Evolutionary conservation across 2,329 filamentous ascomycete species (phyloP).

Genomic region (Botrytis aclada): DNA sequence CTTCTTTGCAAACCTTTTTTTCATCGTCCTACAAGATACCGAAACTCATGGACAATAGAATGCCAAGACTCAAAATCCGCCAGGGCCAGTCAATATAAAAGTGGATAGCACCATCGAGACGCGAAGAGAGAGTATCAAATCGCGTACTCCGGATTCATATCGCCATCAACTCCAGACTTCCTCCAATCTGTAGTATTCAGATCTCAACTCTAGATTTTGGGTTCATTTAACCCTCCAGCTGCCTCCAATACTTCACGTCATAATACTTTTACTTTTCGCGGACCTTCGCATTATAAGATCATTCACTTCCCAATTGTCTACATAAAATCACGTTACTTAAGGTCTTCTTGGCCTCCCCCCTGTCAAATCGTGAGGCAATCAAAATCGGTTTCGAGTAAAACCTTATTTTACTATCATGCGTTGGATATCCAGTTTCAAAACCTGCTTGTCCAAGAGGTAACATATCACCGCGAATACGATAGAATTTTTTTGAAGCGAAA

Average conservation of each 20-base stretch:
- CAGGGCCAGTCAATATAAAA: neutral
- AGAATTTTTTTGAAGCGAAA: neutral
- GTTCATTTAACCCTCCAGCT: neutral
- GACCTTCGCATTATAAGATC: neutral
- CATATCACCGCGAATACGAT: neutral
- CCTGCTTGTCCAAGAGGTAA: neutral
- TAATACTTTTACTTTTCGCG: neutral
- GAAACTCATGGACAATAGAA: neutral
- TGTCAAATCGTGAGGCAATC: neutral
- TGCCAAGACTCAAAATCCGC: neutral
- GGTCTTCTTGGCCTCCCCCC: neutral
- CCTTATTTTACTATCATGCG: neutral
- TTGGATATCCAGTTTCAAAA: neutral
- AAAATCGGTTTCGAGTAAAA: neutral
- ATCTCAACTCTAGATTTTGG: neutral
- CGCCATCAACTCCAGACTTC: neutral
- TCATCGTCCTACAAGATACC: neutral
- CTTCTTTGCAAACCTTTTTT: neutral
- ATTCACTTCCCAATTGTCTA: neutral
- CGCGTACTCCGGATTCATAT: neutral
- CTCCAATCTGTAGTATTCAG: neutral
- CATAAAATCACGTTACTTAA: neutral
- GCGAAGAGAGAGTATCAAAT: conserved; percentile 1
- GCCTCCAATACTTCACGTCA: neutral
- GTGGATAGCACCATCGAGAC: neutral